A percentile compares a stretch with the other conserved stretches of the same genome.
phyloP scores from a whole-genome alignment of 2,329 filamentous ascomycete genomes.

The Aspergillus pseudoglaucus region DNA sequence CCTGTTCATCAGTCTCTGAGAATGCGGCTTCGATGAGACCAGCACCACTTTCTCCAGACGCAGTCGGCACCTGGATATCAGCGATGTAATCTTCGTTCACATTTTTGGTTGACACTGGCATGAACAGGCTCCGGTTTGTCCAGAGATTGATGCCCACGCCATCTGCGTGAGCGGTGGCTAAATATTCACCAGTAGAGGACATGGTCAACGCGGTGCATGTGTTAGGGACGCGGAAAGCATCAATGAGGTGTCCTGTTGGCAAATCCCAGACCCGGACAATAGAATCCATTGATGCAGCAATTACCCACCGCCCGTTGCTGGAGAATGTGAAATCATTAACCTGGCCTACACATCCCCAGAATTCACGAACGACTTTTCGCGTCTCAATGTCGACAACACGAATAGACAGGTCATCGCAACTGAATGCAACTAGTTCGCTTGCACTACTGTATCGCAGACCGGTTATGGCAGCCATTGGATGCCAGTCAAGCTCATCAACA shows the following conservation, averaged over 20 bases:
- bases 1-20: constrained; percentile 46
- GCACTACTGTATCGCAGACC: constrained; percentile 72
- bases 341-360: constrained; percentile 69
- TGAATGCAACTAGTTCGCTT: constrained; percentile 79
- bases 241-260: constrained; percentile 89
- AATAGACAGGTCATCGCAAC: constrained; percentile 82
- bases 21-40: constrained; percentile 72
- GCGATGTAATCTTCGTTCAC: constrained; percentile 71
- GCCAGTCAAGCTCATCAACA: constrained; percentile 75
- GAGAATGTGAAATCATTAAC: constrained; percentile 86
- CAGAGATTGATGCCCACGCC: constrained; percentile 87
- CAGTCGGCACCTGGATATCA: constrained; percentile 61
- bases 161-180: constrained; percentile 80
- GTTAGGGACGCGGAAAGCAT: constrained; percentile 73
- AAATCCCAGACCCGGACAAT: constrained; percentile 88
- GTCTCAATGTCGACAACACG: constrained; percentile 87
- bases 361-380: constrained; percentile 82
- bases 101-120: constrained; percentile 76
- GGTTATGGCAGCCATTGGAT: constrained; percentile 67
- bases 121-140: constrained; percentile 90
- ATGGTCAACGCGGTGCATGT: constrained; percentile 81
- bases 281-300: constrained; percentile 76
- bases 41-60: constrained; percentile 74
- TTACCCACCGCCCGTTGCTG: constrained; percentile 86
- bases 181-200: constrained; percentile 82